Conservation (phyloP, 2,329 filamentous ascomycete genomes). For the Aspergillus clavatus region DNA sequence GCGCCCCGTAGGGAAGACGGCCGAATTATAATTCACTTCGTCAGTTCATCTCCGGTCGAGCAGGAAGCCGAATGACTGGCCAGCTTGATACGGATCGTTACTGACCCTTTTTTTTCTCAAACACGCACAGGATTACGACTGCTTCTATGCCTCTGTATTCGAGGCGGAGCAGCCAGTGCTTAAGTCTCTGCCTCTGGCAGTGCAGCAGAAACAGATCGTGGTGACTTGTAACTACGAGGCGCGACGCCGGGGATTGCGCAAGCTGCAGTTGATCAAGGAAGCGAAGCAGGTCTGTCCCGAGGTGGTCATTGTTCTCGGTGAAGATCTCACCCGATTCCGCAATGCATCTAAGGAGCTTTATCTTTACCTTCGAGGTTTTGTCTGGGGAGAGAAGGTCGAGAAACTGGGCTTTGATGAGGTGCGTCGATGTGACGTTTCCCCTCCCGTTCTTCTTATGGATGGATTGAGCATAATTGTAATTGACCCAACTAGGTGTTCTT, state of each 20-base stretch:
- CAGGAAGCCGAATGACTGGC: neutral
- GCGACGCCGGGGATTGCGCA: slow-evolving; percentile 59
- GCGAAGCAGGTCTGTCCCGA: slow-evolving; percentile 77
- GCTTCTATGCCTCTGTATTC: slow-evolving; percentile 90
- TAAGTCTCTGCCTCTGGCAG: slow-evolving; percentile 68
- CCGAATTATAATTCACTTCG: slow-evolving; percentile 76
- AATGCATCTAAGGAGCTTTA: slow-evolving; percentile 80
- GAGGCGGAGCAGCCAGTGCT: slow-evolving; percentile 74
- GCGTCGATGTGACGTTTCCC: slow-evolving; percentile 20
- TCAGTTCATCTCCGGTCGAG: slow-evolving; percentile 39
- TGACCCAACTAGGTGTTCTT: slow-evolving; percentile 52
- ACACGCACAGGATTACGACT: slow-evolving; percentile 49
- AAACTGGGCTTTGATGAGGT: slow-evolving; percentile 89
- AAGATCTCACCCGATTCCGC: slow-evolving; percentile 79
- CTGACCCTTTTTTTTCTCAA: slow-evolving; percentile 1
- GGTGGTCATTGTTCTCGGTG: slow-evolving; percentile 77
- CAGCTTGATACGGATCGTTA: slow-evolving; percentile 2
- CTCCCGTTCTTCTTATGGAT: neutral
- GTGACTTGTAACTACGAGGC: slow-evolving; percentile 95
- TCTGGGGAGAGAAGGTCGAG: slow-evolving; percentile 76
- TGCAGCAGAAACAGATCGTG: slow-evolving; percentile 89
- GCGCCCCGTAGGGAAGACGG: slow-evolving; percentile 49
- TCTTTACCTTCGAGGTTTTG: slow-evolving; percentile 63
- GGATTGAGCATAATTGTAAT: neutral
- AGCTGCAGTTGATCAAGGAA: slow-evolving; percentile 80